These are phyloP conservation scores for Alternaria longipes DNA, from an alignment of 2,329 filamentous ascomycete species.

Conservation along the genomic window DNA sequence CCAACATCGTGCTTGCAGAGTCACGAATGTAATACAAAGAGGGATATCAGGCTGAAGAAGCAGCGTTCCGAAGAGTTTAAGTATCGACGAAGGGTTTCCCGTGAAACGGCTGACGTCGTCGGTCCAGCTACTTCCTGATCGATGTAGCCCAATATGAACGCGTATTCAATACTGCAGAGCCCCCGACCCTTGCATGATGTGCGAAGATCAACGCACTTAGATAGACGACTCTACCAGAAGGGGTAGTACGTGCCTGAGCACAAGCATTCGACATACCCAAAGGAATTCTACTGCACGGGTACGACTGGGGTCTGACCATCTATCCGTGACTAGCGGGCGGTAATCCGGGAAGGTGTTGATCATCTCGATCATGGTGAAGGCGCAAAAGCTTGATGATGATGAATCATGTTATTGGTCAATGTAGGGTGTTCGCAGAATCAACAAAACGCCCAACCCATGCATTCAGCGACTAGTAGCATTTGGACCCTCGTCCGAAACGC, in stretches of 20 bases:
- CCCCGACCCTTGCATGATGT: constrained; percentile 4
- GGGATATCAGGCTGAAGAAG: neutral
- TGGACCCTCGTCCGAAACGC: neutral
- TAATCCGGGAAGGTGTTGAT: neutral
- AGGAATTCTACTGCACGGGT: neutral
- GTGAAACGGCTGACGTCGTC: constrained; percentile 1
- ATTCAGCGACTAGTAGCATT: neutral
- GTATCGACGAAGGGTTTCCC: neutral
- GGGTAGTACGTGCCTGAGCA: neutral
- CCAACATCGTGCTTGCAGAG: constrained; percentile 15
- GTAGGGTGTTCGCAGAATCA: neutral
- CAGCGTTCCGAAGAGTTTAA: constrained; percentile 6
- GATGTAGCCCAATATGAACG: neutral
- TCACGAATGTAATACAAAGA: neutral
- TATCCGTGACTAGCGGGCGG: neutral
- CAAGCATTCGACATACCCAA: neutral
- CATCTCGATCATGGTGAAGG: neutral
- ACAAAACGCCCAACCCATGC: neutral
- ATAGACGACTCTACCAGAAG: constrained; percentile 2
- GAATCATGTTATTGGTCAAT: neutral
- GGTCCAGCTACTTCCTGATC: neutral
- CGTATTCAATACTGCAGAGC: constrained; percentile 5
- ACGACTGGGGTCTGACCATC: neutral
- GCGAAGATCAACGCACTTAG: neutral
- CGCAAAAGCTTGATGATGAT: neutral